Percentiles rank a stretch among this genome's conserved stretches.
These are phyloP conservation scores for Trametes hirsuta DNA, from an alignment of 1,284 basidiomycete genomes.

Conservation along the genomic window DNA sequence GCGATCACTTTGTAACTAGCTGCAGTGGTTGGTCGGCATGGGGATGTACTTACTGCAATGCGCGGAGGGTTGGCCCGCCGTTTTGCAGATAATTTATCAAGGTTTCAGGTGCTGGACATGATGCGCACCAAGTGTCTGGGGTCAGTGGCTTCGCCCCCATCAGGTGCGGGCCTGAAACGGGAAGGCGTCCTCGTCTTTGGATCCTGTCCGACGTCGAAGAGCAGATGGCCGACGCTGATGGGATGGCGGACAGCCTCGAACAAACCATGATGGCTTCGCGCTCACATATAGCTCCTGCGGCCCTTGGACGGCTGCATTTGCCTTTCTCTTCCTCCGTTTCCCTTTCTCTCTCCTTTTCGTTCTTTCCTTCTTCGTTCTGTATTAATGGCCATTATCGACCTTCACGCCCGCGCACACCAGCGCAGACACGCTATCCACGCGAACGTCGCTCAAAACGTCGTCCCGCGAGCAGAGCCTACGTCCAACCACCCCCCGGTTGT, in stretches of 20 bases:
- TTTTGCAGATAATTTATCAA: slow-evolving; percentile 8
- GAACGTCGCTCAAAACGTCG: slow-evolving; percentile 16
- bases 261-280: slow-evolving; percentile 18
- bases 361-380: slow-evolving; percentile 22
- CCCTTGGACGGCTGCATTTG: slow-evolving; percentile 12
- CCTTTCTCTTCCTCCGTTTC: slow-evolving; percentile 19
- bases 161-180: slow-evolving; percentile 16
- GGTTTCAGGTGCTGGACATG: slow-evolving; percentile 5
- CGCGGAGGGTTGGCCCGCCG: not conserved
- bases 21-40: slow-evolving; percentile 20
- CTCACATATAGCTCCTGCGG: slow-evolving; percentile 16
- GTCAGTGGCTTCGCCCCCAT: not conserved
- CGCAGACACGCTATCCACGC: slow-evolving; percentile 8
- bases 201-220: not conserved
- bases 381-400: slow-evolving; percentile 32
- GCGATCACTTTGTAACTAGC: slow-evolving; percentile 19
- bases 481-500: slow-evolving; percentile 22
- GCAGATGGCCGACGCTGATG: slow-evolving; percentile 18
- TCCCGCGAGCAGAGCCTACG: slow-evolving; percentile 12
- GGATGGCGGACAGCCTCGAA: slow-evolving; percentile 23
- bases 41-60: slow-evolving; percentile 7
- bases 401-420: slow-evolving; percentile 21
- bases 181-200: not conserved
- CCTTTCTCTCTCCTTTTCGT: slow-evolving; percentile 22
- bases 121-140: slow-evolving; percentile 16